These are phyloP conservation scores for Malassezia nana DNA, from an alignment of 1,284 basidiomycete genomes.

Conservation along the genomic window DNA sequence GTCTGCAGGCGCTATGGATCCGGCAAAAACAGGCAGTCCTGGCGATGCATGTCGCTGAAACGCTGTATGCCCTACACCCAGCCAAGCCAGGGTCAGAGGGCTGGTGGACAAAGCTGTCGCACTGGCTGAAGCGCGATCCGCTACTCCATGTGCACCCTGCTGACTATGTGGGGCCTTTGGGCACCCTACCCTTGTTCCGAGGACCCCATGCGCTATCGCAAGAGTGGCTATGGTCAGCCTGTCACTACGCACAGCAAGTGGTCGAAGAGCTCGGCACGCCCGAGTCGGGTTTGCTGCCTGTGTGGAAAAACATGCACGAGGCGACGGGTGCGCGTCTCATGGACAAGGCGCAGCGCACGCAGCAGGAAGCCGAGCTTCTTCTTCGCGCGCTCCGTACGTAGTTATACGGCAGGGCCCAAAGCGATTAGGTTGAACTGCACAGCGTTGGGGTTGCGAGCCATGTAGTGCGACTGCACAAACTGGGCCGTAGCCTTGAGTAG, in stretches of 20 bases:
- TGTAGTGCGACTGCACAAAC: slow-evolving; percentile 40
- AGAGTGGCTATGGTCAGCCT: slow-evolving; percentile 8
- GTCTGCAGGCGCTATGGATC: slow-evolving; percentile 29
- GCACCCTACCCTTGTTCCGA: neutral
- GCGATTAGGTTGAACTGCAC: slow-evolving; percentile 45
- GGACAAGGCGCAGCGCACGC: neutral
- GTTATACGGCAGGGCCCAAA: slow-evolving; percentile 18
- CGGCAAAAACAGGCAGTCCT: slow-evolving; percentile 26
- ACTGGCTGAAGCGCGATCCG: neutral
- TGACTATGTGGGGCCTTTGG: neutral
- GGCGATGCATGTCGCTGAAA: slow-evolving; percentile 36
- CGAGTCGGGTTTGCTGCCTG: neutral
- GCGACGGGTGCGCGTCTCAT: neutral
- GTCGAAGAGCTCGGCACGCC: neutral
- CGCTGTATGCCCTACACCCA: slow-evolving; percentile 27
- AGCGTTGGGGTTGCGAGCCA: slow-evolving; percentile 33
- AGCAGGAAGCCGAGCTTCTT: slow-evolving; percentile 4
- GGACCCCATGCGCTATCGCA: neutral
- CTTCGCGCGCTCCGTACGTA: neutral
- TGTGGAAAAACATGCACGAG: neutral
- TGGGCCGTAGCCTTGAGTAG: slow-evolving; percentile 24
- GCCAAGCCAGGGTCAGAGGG: neutral
- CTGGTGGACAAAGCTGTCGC: neutral
- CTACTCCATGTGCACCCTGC: neutral
- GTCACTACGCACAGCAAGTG: neutral